Percentiles rank a stretch among this genome's conserved stretches.
Evolutionary conservation across 129 eudicot species (phyloP).

Genomic region (Artemisia annua): DNA sequence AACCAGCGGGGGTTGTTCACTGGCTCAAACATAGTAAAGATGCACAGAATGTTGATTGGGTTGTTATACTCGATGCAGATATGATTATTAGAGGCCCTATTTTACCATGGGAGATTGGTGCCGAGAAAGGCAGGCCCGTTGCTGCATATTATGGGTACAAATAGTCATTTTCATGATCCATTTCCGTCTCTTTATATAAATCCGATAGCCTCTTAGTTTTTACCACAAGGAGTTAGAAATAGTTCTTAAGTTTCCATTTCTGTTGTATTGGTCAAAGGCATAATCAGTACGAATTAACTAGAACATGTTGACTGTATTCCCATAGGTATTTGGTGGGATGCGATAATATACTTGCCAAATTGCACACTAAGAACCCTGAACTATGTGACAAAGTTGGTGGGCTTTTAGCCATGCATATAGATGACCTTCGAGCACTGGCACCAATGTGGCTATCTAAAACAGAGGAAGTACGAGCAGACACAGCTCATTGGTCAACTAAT

Average conservation of each 20-base stretch:
- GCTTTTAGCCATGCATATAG: slow-evolving; percentile 92
- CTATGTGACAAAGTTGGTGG: slow-evolving; percentile 99
- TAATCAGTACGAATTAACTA: not conserved
- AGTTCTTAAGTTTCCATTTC: not conserved
- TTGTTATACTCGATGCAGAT: slow-evolving; percentile 93
- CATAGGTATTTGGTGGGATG: slow-evolving; percentile 91
- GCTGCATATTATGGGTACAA: slow-evolving; percentile 93
- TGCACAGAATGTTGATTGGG: slow-evolving; percentile 95
- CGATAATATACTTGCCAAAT: slow-evolving; percentile 77
- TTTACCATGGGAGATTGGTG: slow-evolving; percentile 94
- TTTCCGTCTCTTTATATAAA: not conserved
- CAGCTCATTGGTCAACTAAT: slow-evolving; percentile 94
- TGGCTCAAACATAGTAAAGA: slow-evolving; percentile 93
- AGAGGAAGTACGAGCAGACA: slow-evolving; percentile 93
- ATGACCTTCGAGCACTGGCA: slow-evolving; percentile 93
- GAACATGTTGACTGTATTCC: slow-evolving; percentile 1
- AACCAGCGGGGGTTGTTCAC: slow-evolving; percentile 91
- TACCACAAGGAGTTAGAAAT: not conserved
- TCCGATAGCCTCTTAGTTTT: not conserved
- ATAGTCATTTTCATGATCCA: slow-evolving; percentile 8
- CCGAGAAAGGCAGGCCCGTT: slow-evolving; percentile 91
- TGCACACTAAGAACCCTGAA: slow-evolving; percentile 94
- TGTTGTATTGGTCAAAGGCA: not conserved
- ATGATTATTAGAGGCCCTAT: slow-evolving; percentile 95
- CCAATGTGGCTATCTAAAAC: slow-evolving; percentile 99